Conservation (phyloP, 1,284 basidiomycete genomes). For the Golubevia sp. region DNA sequence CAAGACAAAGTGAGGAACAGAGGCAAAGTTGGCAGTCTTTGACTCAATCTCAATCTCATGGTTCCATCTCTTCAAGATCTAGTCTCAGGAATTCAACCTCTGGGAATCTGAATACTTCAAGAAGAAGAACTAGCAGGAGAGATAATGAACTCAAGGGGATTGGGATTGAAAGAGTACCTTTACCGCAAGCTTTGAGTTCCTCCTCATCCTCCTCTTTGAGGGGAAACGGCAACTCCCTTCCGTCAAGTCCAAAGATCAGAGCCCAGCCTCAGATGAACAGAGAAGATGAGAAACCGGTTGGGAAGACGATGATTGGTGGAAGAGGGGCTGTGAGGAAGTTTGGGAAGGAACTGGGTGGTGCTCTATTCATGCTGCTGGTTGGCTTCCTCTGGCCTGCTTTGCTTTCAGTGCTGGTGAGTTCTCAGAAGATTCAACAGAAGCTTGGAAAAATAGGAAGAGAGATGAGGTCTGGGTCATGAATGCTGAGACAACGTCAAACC, state of each 20-base stretch:
- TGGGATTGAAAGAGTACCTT: no score
- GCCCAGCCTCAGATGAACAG: not conserved
- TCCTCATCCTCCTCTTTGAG: not conserved
- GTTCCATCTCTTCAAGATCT: no score
- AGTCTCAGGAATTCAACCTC: no score
- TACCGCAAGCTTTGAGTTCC: not conserved
- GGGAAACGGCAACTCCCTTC: no score
- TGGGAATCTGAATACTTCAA: no score
- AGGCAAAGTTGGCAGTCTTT: not conserved
- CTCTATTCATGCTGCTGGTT: not conserved
- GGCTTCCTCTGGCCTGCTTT: not conserved
- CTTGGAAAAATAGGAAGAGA: no score
- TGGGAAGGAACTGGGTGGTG: not conserved
- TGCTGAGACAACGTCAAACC: no score
- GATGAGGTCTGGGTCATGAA: no score
- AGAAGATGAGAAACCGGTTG: not conserved
- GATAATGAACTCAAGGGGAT: no score
- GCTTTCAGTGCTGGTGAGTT: not conserved
- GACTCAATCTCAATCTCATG: no score
- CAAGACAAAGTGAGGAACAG: conserved; percentile 1
- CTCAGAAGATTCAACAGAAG: no score
- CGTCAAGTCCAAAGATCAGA: not conserved
- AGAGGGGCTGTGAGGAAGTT: not conserved
- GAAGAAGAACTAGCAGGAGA: no score
- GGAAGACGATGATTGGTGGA: not conserved